Base-by-base conservation (phyloP, 2,329 filamentous ascomycete genomes). In the Plectosphaerella sp. region DNA sequence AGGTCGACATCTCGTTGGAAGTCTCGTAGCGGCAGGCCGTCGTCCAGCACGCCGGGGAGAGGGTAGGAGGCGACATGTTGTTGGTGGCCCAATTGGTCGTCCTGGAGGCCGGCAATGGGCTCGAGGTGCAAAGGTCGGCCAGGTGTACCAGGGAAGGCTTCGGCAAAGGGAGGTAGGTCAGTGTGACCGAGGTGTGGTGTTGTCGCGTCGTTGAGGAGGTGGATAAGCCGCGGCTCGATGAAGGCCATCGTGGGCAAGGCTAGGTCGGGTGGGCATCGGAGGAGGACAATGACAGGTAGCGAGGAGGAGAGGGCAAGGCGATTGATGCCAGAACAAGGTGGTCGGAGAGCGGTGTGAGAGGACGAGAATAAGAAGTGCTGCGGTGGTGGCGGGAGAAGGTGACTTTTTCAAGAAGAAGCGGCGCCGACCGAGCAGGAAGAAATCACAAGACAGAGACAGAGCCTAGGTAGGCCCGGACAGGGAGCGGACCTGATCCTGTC, bases 191-290 rank as follows among this genome's bases (percentile, higher is more conserved):
- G 69, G 58, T 73, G 73, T 45, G 76, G 74, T 56, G 73, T 72
- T 42, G 72, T 73, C 47, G 74, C 75, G 61, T 82, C 78, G 67
- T 86, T 86, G 62, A 86, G 73, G 58, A 86, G 70, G 65, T 85
- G 81, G 64, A 85, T 86, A 59, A 86, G 74, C 64, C 82, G 80
- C 64, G 83, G 83, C 76, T 86, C 83, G 70, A 86, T 86, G 63
- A 81, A 85, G 59, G 80, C 80, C 80, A 83, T 83, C 69, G 67
- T 80, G 74, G 55, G 55, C 55, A 45, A 50, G 41, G 45, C 33
- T 48, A 51, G 51, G 46, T 50, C 53, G 57, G 52, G 55, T 62
- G 62, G 61, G 67, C 72, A 76, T 76, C 69, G 65, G 42, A 47
- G 47, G 41, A 33, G 18, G 18, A 20, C 16, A 28, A 14, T 22